Base-by-base conservation (phyloP, 202 grass and related monocot species). In the Digitaria exilis region DNA sequence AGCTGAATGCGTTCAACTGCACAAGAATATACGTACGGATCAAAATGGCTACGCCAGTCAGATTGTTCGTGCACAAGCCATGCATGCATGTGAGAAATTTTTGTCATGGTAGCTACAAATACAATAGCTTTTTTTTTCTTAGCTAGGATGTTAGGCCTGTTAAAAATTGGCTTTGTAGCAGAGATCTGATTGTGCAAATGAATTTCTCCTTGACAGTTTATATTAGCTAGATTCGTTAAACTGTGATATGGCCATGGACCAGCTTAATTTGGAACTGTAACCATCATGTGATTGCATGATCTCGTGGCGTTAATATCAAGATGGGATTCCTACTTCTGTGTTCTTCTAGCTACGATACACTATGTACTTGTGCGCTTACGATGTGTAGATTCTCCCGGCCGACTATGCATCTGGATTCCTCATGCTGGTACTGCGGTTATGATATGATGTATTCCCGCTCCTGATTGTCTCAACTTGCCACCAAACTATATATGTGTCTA, bases 1-100 rank as follows among this genome's bases (percentile, higher is more conserved):
- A 55, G n/a, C 14, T 67, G 15, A 26, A 77, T 71, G 55, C 21
- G 4, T 35, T 58, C 80, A 88, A 39, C 56, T 63, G 17, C 44
- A 42, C 10, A 66, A n/a, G 67, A 73, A 73, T 88, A 79, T 73
- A 84, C 35, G 21, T 13, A 25, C 45, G 25, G 11, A 85, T 43
- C 58, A 17, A 48, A 21, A 62, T 57, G 48, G 37, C 57, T 56
- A 14, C 16, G 28, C 6, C 64, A 64, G 55, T 16, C 37, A 49
- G 6, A 39, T 58, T n/a, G 21, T 7, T 51, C 59, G 28, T 15
- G 12, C 25, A 19, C 29, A 66, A 59, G 46, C 7, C 17, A 81
- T 21, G 45, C 24, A 71, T 52, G 56, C 80, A 72, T 48, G 48
- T 59, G 57, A 66, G 17, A 29, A 48, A 30, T 39, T 73, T 72